A percentile compares a stretch with the other conserved stretches of the same genome.
These are phyloP conservation scores for Stephania yunnanensis DNA, from an alignment of 164 flowering plant species.

Conservation along the genomic window DNA sequence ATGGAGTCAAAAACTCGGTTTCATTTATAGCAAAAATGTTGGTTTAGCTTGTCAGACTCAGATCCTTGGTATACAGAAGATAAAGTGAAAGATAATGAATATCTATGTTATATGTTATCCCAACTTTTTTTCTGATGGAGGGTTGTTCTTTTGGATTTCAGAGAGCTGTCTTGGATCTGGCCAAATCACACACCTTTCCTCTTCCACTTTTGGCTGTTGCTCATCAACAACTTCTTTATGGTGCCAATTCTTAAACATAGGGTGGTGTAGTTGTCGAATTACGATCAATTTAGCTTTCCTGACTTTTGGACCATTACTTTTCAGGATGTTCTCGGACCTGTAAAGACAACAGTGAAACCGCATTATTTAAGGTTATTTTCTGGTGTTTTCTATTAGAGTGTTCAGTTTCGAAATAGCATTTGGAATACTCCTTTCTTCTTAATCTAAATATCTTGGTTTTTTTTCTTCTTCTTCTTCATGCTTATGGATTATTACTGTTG, in stretches of 20 bases:
- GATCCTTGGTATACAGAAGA: neutral
- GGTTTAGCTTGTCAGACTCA: neutral
- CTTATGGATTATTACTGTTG: conserved; percentile 10
- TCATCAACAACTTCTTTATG: conserved; percentile 80
- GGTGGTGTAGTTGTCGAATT: neutral
- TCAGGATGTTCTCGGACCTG: conserved; percentile 48
- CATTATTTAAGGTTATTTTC: conserved; percentile 50
- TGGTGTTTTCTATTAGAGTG: neutral
- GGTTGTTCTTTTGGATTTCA: conserved; percentile 22
- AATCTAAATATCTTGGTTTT: neutral
- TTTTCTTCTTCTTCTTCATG: neutral
- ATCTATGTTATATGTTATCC: neutral
- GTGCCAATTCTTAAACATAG: conserved; percentile 28
- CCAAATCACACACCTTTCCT: conserved; percentile 72
- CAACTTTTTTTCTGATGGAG: conserved; percentile 1
- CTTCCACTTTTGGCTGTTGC: conserved; percentile 82
- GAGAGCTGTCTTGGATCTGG: conserved; percentile 60
- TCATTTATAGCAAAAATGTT: neutral
- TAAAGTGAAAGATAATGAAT: neutral
- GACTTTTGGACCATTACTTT: conserved; percentile 10
- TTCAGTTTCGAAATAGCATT: neutral
- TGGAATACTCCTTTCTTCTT: neutral
- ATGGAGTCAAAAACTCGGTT: neutral
- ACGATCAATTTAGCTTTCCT: conserved; percentile 7
- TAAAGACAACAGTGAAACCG: conserved; percentile 32